phyloP scores from a whole-genome alignment of 2,329 filamentous ascomycete genomes.

The Cladorrhinum sp. region DNA sequence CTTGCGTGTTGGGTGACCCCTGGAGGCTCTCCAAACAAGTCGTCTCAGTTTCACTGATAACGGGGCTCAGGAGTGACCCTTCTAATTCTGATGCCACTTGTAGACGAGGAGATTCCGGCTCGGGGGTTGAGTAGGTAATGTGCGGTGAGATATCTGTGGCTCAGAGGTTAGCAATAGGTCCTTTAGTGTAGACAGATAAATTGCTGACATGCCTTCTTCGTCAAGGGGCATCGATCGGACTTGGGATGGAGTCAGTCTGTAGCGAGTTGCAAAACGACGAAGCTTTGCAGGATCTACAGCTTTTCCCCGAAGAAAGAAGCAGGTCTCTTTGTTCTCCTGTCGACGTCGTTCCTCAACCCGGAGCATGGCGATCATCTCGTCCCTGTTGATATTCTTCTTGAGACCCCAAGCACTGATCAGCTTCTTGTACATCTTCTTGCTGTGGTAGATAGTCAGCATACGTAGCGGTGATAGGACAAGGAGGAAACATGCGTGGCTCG shows the following conservation, averaged over 20 bases:
- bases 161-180: neutral
- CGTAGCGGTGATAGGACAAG: neutral
- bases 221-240: neutral
- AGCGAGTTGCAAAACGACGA: conserved; percentile 17
- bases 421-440: conserved; percentile 26
- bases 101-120: conserved; percentile 5
- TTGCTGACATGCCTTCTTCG: neutral
- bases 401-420: conserved; percentile 23
- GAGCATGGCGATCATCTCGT: conserved; percentile 23
- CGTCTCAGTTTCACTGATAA: neutral
- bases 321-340: conserved; percentile 18
- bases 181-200: neutral
- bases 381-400: conserved; percentile 23
- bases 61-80: neutral
- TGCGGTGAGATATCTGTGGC: conserved; percentile 5
- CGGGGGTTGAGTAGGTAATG: conserved; percentile 18
- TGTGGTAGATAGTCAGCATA: conserved; percentile 3
- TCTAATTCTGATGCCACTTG: neutral
- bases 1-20: neutral
- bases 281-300: conserved; percentile 19
- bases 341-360: conserved; percentile 16
- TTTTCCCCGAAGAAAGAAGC: conserved; percentile 15
- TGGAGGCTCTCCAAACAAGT: neutral
- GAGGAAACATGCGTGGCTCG: conserved; percentile 21
- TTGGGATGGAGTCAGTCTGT: conserved; percentile 1